These are phyloP conservation scores for Zizania latifolia DNA, from an alignment of 176 grass and related monocot genomes.

Conservation along the genomic window DNA sequence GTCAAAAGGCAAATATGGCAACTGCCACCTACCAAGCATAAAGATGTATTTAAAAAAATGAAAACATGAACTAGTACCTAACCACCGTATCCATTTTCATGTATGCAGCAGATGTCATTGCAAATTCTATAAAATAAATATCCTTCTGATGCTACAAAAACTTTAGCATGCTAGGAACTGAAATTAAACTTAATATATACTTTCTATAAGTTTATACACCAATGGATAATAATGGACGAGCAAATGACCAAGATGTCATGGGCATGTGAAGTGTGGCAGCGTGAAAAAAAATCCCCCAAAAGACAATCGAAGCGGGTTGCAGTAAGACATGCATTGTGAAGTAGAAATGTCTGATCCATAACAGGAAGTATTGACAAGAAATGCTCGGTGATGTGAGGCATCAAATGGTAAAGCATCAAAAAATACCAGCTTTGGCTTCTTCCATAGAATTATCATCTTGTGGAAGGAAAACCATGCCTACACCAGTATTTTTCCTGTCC, in stretches of 20 bases:
- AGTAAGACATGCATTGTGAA: constrained; percentile 10
- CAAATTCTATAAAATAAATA: not conserved
- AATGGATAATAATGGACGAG: not conserved
- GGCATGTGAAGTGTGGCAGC: constrained; percentile 8
- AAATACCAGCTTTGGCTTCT: constrained; percentile 87
- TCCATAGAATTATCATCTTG: constrained; percentile 54
- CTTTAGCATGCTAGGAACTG: not conserved
- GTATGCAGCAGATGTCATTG: not conserved
- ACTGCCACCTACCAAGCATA: constrained; percentile 6
- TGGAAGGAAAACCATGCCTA: constrained; percentile 98
- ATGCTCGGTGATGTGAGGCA: not conserved
- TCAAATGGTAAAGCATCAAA: constrained; percentile 22
- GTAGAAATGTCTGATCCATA: constrained; percentile 16
- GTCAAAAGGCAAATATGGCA: not conserved
- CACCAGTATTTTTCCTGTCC: constrained; percentile 66
- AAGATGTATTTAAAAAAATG: not conserved
- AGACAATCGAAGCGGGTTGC: not conserved
- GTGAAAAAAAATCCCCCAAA: not conserved
- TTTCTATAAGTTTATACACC: not conserved
- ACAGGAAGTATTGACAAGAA: constrained; percentile 1
- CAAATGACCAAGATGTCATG: not conserved
- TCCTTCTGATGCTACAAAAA: not conserved
- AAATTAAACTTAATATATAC: not conserved
- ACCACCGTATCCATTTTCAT: not conserved
- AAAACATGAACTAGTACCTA: not conserved